Conservation (phyloP, 192 early-diverging fungal genomes). For the Lunasporangiospora selenospora region DNA sequence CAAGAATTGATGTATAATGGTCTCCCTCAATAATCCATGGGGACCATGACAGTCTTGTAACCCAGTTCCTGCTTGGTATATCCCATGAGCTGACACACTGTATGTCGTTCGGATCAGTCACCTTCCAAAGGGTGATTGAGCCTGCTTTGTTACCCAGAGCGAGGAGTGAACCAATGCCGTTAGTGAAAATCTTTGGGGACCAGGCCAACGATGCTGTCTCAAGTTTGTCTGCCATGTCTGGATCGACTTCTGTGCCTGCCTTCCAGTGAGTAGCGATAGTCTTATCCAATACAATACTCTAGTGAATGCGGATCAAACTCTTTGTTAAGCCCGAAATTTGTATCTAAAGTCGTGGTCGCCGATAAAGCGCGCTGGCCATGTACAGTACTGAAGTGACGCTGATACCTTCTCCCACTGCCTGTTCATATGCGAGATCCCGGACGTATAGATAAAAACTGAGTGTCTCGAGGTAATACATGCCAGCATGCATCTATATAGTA, state of each 20-base stretch:
- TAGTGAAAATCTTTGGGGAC: slow-evolving; percentile 32
- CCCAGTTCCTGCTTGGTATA: slow-evolving; percentile 11
- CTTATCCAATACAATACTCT: slow-evolving; percentile 18
- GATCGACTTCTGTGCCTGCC: background rate
- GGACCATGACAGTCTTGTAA: slow-evolving; percentile 27
- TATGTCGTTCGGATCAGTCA: slow-evolving; percentile 11
- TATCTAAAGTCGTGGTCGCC: too few species aligned
- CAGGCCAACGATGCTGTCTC: slow-evolving; percentile 34
- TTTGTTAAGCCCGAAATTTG: too few species aligned
- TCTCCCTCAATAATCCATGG: slow-evolving; percentile 21
- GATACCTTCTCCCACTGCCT: slow-evolving; percentile 28
- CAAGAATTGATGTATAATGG: slow-evolving; percentile 17
- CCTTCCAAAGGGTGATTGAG: slow-evolving; percentile 29
- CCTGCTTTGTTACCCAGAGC: slow-evolving; percentile 36
- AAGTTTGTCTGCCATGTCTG: slow-evolving; percentile 17
- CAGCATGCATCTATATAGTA: slow-evolving; percentile 33
- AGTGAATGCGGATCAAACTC: background rate
- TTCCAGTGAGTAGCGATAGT: slow-evolving; percentile 17
- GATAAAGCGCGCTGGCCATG: too few species aligned
- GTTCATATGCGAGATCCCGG: slow-evolving; percentile 9
- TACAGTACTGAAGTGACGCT: too few species aligned
- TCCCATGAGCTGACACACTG: slow-evolving; percentile 18
- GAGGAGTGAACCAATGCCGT: slow-evolving; percentile 25
- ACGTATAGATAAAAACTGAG: slow-evolving; percentile 20
- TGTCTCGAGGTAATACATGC: slow-evolving; percentile 29